These are phyloP conservation scores for Pseudoperonospora humuli DNA, from an alignment of 352 stramenopile species.

Conservation along the genomic window DNA sequence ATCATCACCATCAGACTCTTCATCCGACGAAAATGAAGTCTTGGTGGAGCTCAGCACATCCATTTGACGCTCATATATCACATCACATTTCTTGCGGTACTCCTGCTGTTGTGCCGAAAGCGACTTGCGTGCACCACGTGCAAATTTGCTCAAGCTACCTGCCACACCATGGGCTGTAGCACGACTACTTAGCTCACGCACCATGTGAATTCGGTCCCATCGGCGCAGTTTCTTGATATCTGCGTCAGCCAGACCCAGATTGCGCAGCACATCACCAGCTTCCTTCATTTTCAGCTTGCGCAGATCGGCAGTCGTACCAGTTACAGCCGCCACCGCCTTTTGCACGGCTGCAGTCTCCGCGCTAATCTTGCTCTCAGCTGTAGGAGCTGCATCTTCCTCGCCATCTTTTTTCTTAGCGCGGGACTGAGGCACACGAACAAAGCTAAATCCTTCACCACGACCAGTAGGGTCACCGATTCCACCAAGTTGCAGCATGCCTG, in stretches of 20 bases:
- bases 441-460: slow-evolving; percentile 80
- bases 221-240: slow-evolving; percentile 79
- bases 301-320: slow-evolving; percentile 76
- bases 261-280: slow-evolving; percentile 67
- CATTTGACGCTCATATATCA: slow-evolving; percentile 81
- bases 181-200: slow-evolving; percentile 68
- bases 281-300: slow-evolving; percentile 86
- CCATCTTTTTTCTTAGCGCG: slow-evolving; percentile 78
- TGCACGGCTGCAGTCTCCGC: slow-evolving; percentile 59
- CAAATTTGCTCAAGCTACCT: slow-evolving; percentile 74
- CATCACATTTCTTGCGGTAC: slow-evolving; percentile 79
- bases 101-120: slow-evolving; percentile 78
- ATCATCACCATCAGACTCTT: slow-evolving; percentile 66
- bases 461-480: slow-evolving; percentile 76
- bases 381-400: slow-evolving; percentile 44
- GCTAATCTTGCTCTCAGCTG: slow-evolving; percentile 31
- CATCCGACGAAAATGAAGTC: slow-evolving; percentile 64
- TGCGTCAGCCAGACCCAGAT: slow-evolving; percentile 62
- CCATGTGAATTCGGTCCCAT: slow-evolving; percentile 80
- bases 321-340: slow-evolving; percentile 71
- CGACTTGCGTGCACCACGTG: slow-evolving; percentile 68
- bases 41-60: slow-evolving; percentile 57
- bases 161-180: slow-evolving; percentile 62
- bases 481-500: slow-evolving; percentile 70
- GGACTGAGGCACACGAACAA: slow-evolving; percentile 68